Percentiles rank a stretch among this genome's conserved stretches.
Evolutionary conservation across 2,329 filamentous ascomycete species (phyloP).

Genomic region (Pseudogymnoascus sp.): DNA sequence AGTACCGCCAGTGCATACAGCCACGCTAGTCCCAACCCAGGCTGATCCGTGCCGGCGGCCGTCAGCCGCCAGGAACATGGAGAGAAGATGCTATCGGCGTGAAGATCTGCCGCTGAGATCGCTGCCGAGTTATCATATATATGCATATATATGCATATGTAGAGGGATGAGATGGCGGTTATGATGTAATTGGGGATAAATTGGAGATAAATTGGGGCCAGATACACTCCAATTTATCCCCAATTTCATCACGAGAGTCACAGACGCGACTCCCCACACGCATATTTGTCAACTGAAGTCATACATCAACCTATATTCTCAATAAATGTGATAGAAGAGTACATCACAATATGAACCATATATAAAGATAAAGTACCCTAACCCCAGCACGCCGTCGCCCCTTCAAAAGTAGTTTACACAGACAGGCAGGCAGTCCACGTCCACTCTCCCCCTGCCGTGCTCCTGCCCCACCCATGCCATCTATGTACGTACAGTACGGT

Average conservation of each 20-base stretch:
- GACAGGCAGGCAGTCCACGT: not conserved
- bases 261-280: not conserved
- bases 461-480: not conserved
- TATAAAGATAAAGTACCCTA: not conserved
- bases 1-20: not conserved
- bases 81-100: not conserved
- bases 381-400: not conserved
- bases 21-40: slow-evolving; percentile 1
- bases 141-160: not conserved
- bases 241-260: too few relatives aligned
- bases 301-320: slow-evolving; percentile 1
- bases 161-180: not conserved
- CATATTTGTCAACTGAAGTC: not conserved
- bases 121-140: slow-evolving; percentile 1
- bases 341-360: not conserved
- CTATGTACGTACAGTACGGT: slow-evolving; percentile 1
- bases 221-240: too few relatives aligned
- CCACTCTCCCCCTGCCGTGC: not conserved
- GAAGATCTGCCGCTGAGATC: slow-evolving; percentile 4
- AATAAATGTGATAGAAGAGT: not conserved
- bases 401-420: not conserved
- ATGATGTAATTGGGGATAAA: not conserved
- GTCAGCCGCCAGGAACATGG: slow-evolving; percentile 1
- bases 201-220: not conserved
- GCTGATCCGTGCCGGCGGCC: not conserved